A percentile compares a stretch with the other conserved stretches of the same genome.
These are phyloP conservation scores for Chaetomium sp. DNA, from an alignment of 2,329 filamentous ascomycete species.

Conservation along the genomic window DNA sequence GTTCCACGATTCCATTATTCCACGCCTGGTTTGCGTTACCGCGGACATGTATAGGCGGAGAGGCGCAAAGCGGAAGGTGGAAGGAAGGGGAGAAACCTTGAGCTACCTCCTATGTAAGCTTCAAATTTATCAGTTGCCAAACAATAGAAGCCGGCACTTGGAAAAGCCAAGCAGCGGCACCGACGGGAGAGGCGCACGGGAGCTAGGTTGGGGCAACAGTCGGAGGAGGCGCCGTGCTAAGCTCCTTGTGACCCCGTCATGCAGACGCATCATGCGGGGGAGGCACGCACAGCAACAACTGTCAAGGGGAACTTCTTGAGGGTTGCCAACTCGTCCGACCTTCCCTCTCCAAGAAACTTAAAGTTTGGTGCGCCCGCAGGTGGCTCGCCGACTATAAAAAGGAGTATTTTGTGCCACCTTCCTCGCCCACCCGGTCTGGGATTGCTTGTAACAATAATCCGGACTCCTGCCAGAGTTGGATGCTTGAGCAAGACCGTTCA, in stretches of 20 bases:
- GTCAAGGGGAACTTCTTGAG: not conserved
- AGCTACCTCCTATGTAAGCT: not conserved
- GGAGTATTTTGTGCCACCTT: not conserved
- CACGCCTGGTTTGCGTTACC: slow-evolving; percentile 7
- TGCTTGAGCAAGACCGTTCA: not conserved
- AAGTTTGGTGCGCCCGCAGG: slow-evolving; percentile 1
- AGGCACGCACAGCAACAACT: not conserved
- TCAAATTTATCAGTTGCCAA: not conserved
- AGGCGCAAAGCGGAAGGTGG: not conserved
- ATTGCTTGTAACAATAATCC: not conserved
- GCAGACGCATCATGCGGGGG: slow-evolving; percentile 1
- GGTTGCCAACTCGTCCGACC: slow-evolving; percentile 7
- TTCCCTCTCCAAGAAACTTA: not conserved
- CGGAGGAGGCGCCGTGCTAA: slow-evolving; percentile 5
- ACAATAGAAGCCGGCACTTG: slow-evolving; percentile 3
- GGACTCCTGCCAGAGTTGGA: not conserved
- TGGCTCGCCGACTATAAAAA: not conserved
- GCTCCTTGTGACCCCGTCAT: slow-evolving; percentile 17
- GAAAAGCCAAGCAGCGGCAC: slow-evolving; percentile 12
- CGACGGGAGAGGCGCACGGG: slow-evolving; percentile 19
- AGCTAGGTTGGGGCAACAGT: not conserved
- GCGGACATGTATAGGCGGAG: not conserved
- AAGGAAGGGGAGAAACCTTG: not conserved
- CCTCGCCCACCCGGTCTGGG: not conserved
- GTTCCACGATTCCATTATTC: not conserved